phyloP scores from a whole-genome alignment of 805 yeast genomes.

The Nakazawaea siamensis region DNA sequence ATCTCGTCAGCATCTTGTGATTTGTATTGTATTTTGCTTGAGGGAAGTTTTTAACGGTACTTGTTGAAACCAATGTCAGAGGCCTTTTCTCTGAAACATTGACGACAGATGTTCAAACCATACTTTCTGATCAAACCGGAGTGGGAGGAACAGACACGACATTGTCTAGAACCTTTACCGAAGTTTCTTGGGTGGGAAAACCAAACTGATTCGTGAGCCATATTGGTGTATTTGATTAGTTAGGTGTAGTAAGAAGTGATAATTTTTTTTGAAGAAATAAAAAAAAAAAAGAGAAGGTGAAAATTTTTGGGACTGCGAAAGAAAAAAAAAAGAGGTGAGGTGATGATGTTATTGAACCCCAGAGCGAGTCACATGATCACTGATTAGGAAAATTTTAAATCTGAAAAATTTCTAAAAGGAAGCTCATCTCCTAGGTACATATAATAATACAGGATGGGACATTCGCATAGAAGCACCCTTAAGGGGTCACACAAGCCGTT shows the following conservation, averaged over 20 bases:
- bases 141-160: slow-evolving; percentile 99
- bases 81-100: slow-evolving; percentile 99
- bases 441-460: slow-evolving; percentile 44
- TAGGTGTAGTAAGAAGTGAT: no score
- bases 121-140: slow-evolving; percentile 99
- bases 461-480: slow-evolving; percentile 76
- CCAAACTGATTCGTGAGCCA: slow-evolving; percentile 99
- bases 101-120: slow-evolving; percentile 99
- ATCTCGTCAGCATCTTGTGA: no score
- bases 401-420: neutral
- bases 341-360: no score
- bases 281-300: neutral
- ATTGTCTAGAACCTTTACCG: slow-evolving; percentile 99
- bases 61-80: slow-evolving; percentile 98
- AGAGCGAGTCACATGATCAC: neutral
- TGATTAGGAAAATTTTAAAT: slow-evolving; percentile 7
- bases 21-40: neutral
- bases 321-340: neutral
- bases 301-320: neutral
- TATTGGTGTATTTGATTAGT: slow-evolving; percentile 35
- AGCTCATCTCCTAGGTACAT: no score
- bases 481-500: slow-evolving; percentile 85
- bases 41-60: slow-evolving; percentile 64
- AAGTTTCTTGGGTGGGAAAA: slow-evolving; percentile 99
- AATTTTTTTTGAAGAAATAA: neutral